Evolutionary conservation across 1,284 basidiomycete species (phyloP), one percentile per base, ranked within the genome.

Genomic region (Caloboletus inedulis): DNA sequence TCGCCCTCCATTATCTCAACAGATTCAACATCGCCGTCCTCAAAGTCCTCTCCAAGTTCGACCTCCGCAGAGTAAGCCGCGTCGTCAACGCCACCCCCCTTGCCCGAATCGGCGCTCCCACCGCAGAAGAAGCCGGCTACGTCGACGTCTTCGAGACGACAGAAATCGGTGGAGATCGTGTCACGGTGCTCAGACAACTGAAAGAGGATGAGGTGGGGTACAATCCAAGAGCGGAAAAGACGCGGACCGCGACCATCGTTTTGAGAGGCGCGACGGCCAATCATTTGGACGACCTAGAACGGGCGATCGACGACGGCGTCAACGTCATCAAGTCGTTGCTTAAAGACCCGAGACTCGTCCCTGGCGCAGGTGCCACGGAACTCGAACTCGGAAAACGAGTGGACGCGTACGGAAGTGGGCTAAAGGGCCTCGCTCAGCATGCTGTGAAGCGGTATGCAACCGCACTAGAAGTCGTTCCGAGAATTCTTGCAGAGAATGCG

Each of bases 11-110:
- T 76, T 99, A 97, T 77, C 87, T 98, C 65, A 93, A 99, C 78
- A 84, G 96, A 49, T 82, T 91, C 74, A 80, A 85, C 73, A 95
- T 99, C 71, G 89, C 92, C 61, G 94, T 98, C 61, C 83, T 99
- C 75, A 98, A 98, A 74, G 91, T 99, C 31, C 82, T 97, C 54
- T 98, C 94, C 70, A 99, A 99, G 72, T 99, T 99, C 72, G 96
- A 99, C 60, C 84, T 99, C 18, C 87, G 95, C 44, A 81, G 97
- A 4, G 77, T 98, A 31, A 97, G 94, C 72, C 89, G 95, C 54
- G 94, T 99, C 61, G 90, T 96, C 55, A 93, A 94, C 56, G 97
- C 97, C 10, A 98, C 94, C 1, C 95, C 97, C 4, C 84, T 99
- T 45, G 96, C 97, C 5, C 87, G 97, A 42, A 80, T 99, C 54